Percentiles rank a stretch among this genome's conserved stretches.
Evolutionary conservation across 2,329 filamentous ascomycete species (phyloP).

Genomic region (Fusarium sp.): DNA sequence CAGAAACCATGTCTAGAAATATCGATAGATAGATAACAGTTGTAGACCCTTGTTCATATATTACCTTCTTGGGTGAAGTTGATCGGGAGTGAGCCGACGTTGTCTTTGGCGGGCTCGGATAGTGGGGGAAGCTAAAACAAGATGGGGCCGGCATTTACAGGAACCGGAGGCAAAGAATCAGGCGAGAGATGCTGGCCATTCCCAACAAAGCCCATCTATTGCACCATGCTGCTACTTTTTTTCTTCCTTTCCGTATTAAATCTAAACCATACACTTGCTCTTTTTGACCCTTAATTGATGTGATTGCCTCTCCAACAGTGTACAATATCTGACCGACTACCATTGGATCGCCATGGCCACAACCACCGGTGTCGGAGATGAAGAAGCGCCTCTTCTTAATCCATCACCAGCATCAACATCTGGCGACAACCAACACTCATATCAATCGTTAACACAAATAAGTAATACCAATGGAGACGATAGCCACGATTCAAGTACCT

Average conservation of each 20-base stretch:
- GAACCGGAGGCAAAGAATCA: conserved; percentile 30
- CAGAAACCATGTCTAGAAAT: too few species aligned
- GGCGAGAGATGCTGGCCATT: conserved; percentile 2
- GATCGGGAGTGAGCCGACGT: conserved; percentile 25
- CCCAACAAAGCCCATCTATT: background rate
- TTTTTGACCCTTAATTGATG: background rate
- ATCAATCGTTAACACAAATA: conserved; percentile 3
- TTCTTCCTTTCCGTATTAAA: background rate
- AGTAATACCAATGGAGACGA: background rate
- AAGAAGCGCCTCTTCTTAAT: conserved; percentile 31
- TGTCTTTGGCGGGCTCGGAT: background rate
- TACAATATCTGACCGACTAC: background rate
- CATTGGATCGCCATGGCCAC: conserved; percentile 23
- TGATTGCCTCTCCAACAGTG: background rate
- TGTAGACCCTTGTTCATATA: background rate
- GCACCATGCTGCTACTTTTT: background rate
- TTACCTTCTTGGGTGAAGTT: conserved; percentile 22
- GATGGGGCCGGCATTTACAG: conserved; percentile 12
- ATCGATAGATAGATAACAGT: background rate
- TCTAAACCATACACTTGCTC: background rate
- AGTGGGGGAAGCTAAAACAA: conserved; percentile 17
- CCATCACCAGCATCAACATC: conserved; percentile 9
- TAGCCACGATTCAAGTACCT: background rate
- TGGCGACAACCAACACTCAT: conserved; percentile 1
- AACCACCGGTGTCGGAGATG: conserved; percentile 25